Base-by-base conservation (phyloP, 768 basidiomycete genomes). In the Imleria badia region DNA sequence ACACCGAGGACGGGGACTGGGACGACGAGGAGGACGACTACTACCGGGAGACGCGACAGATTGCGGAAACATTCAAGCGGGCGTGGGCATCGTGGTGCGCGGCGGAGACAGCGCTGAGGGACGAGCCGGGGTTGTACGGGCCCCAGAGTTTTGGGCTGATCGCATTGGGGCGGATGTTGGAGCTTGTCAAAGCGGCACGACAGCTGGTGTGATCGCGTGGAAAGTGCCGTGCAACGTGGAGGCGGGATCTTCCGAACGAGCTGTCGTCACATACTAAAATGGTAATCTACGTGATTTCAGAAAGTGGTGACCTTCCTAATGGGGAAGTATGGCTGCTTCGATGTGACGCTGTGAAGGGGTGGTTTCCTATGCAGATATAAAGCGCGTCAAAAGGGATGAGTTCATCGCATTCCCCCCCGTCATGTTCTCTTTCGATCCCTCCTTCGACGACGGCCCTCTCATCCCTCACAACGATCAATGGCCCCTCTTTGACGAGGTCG, bases 61-160 rank as follows among this genome's bases (percentile, higher is more conserved):
- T 68, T 5, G 69, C 61, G 1, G 66, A 60, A 44, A 53, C 57
- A 38, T 76, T 77, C 54, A 63, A 58, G 54, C 76, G 78, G 17
- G 72, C 76, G 14, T 79, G 74, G 73, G 73, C 73, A 1, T 80
- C 70, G 0, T 81, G 79, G 80, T 56, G 66, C 6, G 72, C 72
- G 7, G 74, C 76, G 1, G 72, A 73, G 56, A 66, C 61, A 3
- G 44, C 40, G 11, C 36, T 78, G 17, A 47, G 40, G 42, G 55
- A 58, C 0, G 64, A 71, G 14, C 61, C 66, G 15, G 54, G 23
- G 5, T 46, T 47, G 43, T 81, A 73, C 54, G 79, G 79, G 2
- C 64, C 75, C 8, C 72, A 73, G 55, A 77, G 76, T 58, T 81
- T 80, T 45, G 78, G 79, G 11, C 52, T 77, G 52, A 67, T 81